These are phyloP conservation scores for Venturia aucupariae DNA, from an alignment of 2,329 filamentous ascomycete genomes.

Conservation along the genomic window DNA sequence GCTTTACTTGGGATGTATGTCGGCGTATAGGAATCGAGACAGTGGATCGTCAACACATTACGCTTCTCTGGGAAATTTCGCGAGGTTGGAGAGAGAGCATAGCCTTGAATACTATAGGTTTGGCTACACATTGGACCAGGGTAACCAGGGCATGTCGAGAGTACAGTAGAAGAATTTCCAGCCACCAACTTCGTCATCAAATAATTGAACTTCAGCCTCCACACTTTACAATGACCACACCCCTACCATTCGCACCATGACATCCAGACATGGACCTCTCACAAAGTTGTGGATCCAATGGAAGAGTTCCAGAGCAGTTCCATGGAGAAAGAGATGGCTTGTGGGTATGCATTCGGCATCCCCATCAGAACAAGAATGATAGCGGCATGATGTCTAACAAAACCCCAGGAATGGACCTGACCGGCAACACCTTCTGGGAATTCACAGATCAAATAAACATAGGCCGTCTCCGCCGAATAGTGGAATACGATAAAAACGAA, in stretches of 20 bases:
- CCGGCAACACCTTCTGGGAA: constrained; percentile 59
- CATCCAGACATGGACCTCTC: constrained; percentile 29
- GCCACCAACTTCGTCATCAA: constrained; percentile 4
- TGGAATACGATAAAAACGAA: constrained; percentile 43
- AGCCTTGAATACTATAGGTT: background rate
- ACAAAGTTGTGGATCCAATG: constrained; percentile 49
- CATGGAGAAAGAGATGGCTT: constrained; percentile 52
- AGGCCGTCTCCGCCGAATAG: constrained; percentile 47
- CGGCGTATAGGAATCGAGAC: background rate
- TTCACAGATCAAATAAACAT: constrained; percentile 50
- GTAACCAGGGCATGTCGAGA: background rate
- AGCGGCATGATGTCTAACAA: constrained; percentile 15
- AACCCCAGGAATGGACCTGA: constrained; percentile 48
- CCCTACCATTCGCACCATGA: background rate
- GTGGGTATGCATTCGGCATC: constrained; percentile 34
- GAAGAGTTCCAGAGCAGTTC: constrained; percentile 49
- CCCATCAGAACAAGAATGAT: constrained; percentile 7
- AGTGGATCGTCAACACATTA: background rate
- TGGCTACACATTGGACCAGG: background rate
- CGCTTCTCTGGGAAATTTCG: background rate
- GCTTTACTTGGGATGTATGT: constrained; percentile 12
- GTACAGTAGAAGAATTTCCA: background rate
- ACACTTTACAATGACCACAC: background rate
- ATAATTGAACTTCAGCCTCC: background rate
- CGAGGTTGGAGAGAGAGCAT: background rate